Evolutionary conservation across 495 filamentous ascomycete genomes (phyloP), one percentile per base, ranked within the genome.

Genomic region (Acidiella bohemica): DNA sequence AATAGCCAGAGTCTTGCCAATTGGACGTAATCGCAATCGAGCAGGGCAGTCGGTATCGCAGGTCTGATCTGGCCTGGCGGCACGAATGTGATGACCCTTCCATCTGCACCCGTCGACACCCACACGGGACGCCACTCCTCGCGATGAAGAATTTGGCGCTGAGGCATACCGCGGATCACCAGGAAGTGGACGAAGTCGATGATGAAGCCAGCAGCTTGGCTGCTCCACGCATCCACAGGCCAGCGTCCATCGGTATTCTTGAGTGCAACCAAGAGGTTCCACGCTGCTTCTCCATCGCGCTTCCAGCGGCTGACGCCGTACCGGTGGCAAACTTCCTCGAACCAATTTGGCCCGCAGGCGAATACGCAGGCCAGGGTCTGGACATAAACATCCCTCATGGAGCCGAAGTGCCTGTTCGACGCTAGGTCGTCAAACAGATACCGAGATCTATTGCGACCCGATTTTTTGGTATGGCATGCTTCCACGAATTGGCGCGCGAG

Each of bases 281-380:
- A 42, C 2, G 47, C 43, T 11, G 28, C 17, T 23, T 41, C 31
- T 3, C 39, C 36, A 21, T 51, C 39, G 28, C 42, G 47, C 24
- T 46, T 42, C 42, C 42, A 46, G 24, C 47, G 36, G 20, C 25
- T 36, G 25, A 51, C 47, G 24, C 47, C 47, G 39, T 51, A 45
- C 9, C 44, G 45, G 9, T 28, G n/a, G 38, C 44, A 43, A 11
- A 53, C 31, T 26, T 53, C 47, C 8, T 35, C 35, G 7, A 55
- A 14, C 53, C 53, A 59, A 19, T 39, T 20, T 0, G 53, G 41
- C 2, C 56, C 56, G 44, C 50, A 54, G 14, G 53, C 50, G 49
- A 54, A 51, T 1, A 34, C 26, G 35, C 53, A 54, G 3, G 50
- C 47, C 3, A 59, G 46, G 1, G 56, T 56, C 25, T 54, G 45